Percentiles rank a stretch among this genome's conserved stretches.
Conservation (phyloP, 495 filamentous ascomycete genomes). For the Durotheca rogersii region DNA sequence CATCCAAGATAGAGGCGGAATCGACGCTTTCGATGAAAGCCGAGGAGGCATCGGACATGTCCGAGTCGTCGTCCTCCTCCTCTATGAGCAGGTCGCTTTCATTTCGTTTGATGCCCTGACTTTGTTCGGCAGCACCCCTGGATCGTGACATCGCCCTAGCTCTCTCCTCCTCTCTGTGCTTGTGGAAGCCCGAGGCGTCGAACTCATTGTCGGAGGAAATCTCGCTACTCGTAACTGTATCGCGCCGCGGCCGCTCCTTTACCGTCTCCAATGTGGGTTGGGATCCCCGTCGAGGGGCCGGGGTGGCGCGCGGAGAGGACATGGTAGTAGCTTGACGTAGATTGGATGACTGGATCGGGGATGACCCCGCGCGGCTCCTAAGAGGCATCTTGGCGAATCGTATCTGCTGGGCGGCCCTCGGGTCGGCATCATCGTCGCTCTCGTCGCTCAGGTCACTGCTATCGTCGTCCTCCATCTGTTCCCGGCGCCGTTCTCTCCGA, state of each 20-base stretch:
- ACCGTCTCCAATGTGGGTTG: constrained; percentile 72
- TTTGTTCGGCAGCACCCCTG: constrained; percentile 46
- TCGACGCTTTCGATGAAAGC: constrained; percentile 57
- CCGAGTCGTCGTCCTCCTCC: constrained; percentile 61
- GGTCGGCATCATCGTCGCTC: constrained; percentile 85
- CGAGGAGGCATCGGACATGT: constrained; percentile 55
- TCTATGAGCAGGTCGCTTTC: constrained; percentile 59
- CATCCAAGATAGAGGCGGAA: constrained; percentile 54
- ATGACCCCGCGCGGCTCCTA: constrained; percentile 81
- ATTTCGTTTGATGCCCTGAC: constrained; percentile 44
- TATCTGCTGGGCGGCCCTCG: constrained; percentile 71
- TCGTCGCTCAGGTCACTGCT: constrained; percentile 96
- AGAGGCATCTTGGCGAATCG: constrained; percentile 94
- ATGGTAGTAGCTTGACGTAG: constrained; percentile 46
- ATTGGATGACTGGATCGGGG: constrained; percentile 68
- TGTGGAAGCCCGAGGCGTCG: constrained; percentile 64
- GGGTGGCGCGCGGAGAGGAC: constrained; percentile 37
- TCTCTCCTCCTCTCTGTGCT: constrained; percentile 52
- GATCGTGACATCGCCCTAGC: constrained; percentile 44
- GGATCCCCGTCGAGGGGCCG: constrained; percentile 61
- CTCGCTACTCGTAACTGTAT: constrained; percentile 89
- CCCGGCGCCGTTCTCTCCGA: constrained; percentile 57
- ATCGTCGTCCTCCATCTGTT: constrained; percentile 91
- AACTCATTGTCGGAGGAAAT: constrained; percentile 88
- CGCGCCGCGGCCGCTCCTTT: constrained; percentile 73